phyloP scores from a whole-genome alignment of 228 moss, liverwort and hornwort species.

The Sphagnum magellanicum region DNA sequence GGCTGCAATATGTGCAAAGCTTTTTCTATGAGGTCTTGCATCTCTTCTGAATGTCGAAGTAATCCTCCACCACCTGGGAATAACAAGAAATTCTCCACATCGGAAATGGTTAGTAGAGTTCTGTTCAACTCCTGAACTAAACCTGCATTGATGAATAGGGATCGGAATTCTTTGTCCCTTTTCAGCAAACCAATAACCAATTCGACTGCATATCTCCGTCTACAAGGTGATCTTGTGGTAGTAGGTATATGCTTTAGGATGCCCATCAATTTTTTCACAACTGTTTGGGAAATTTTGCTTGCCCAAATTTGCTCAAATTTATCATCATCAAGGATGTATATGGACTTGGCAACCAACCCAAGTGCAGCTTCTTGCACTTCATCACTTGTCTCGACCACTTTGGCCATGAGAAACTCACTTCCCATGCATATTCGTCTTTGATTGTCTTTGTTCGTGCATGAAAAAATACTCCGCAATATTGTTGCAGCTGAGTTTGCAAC shows the following conservation, averaged over 20 bases:
- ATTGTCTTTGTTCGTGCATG: constrained; percentile 18
- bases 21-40: constrained; percentile 18
- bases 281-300: constrained; percentile 12
- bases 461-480: constrained; percentile 42
- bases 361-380: constrained; percentile 47
- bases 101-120: constrained; percentile 50
- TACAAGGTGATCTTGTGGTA: constrained; percentile 25
- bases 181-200: constrained; percentile 31
- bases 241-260: constrained; percentile 30
- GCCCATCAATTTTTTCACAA: constrained; percentile 20
- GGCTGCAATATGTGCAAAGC: background rate
- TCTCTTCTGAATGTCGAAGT: constrained; percentile 18
- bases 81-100: constrained; percentile 61
- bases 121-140: constrained; percentile 16
- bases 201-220: constrained; percentile 59
- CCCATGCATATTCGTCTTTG: constrained; percentile 13
- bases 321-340: constrained; percentile 14
- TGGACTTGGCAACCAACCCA: constrained; percentile 36
- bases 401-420: constrained; percentile 2
- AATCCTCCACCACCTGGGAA: constrained; percentile 63
- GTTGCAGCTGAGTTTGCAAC: constrained; percentile 37
- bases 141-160: constrained; percentile 16
- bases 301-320: constrained; percentile 6
- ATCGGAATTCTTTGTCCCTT: constrained; percentile 21
- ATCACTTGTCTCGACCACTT: constrained; percentile 15